Base-by-base conservation (phyloP, 306 rosid species). In the Gastrolobium bilobum region DNA sequence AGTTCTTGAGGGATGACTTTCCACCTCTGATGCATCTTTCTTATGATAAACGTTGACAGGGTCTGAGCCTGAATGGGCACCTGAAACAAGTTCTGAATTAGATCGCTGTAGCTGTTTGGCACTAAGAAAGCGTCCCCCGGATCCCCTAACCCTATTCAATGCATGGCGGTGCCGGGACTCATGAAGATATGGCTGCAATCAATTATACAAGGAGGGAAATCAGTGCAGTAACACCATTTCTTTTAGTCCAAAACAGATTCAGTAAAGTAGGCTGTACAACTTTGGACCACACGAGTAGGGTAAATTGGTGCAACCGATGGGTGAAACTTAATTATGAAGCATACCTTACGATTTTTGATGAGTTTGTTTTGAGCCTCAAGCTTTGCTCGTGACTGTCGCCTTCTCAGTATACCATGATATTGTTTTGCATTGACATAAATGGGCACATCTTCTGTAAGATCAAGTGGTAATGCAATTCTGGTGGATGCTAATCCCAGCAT, bases 161-260 rank as follows among this genome's bases (percentile, higher is more conserved):
- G 98, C 98, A 38, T 93, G 98, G 6, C 86, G 87, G 73, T 93
- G 98, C 53, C 98, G 92, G 46, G 98, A 93, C 87, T 93, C 98
- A 0, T 93, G 98, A 72, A 93, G 98, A 87, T 93, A 93, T 6
- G 98, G 97, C 98, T 93, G 91, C 91, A 86, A 79, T 39, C 26
- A 57, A 73, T 79, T 44, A 57, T 56, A 50, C 70, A 60, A 66
- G 10, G 58, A 34, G 6, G 9, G 35, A 39, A 42, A 70, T 78
- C 51, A 48, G 35, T 0, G 47, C 72, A 80, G 35, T 58, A 34
- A 44, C 6, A n/a, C 14, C 10, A 38, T 56, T 79, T 75, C 56
- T 40, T 59, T 35, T 66, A 26, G 60, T 33, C 58, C 7, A 71
- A 20, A 34, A 43, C 33, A 52, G 47, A 63, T 5, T 29, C 48